These are phyloP conservation scores for Pseudopyricularia javanii DNA, from an alignment of 2,329 filamentous ascomycete species.

Conservation along the genomic window DNA sequence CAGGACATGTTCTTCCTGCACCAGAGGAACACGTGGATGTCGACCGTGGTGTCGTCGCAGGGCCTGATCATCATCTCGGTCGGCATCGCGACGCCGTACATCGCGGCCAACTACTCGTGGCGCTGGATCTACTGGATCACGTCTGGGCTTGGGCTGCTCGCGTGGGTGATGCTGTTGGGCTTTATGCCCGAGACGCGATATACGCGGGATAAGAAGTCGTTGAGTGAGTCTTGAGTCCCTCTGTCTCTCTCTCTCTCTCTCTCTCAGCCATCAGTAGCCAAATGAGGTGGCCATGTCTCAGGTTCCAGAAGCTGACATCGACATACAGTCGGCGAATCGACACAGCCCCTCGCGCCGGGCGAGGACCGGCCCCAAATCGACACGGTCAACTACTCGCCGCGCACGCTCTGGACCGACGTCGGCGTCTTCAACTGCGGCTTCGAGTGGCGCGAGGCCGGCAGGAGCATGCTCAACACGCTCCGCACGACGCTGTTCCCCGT, in stretches of 20 bases:
- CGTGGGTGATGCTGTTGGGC: constrained; percentile 19
- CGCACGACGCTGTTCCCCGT: constrained; percentile 19
- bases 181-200: constrained; percentile 22
- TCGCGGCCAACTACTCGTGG: constrained; percentile 19
- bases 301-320: neutral
- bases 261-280: too few relatives aligned
- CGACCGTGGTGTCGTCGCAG: constrained; percentile 15
- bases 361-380: constrained; percentile 15
- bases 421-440: constrained; percentile 17
- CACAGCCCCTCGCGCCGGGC: constrained; percentile 9
- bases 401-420: constrained; percentile 17
- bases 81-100: constrained; percentile 15
- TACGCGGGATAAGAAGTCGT: constrained; percentile 15
- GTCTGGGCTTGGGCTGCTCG: constrained; percentile 15
- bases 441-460: constrained; percentile 13
- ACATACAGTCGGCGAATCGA: neutral
- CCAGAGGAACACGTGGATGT: constrained; percentile 20
- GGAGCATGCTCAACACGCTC: constrained; percentile 15
- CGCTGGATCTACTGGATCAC: constrained; percentile 22
- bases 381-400: constrained; percentile 11
- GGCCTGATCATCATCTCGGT: constrained; percentile 17
- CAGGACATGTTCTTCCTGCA: constrained; percentile 26
- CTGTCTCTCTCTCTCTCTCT: neutral
- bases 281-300: too few relatives aligned
- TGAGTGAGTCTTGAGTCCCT: constrained; percentile 9